These are phyloP conservation scores for Aaosphaeria pasadenensis DNA, from an alignment of 2,329 filamentous ascomycete species.

Conservation along the genomic window DNA sequence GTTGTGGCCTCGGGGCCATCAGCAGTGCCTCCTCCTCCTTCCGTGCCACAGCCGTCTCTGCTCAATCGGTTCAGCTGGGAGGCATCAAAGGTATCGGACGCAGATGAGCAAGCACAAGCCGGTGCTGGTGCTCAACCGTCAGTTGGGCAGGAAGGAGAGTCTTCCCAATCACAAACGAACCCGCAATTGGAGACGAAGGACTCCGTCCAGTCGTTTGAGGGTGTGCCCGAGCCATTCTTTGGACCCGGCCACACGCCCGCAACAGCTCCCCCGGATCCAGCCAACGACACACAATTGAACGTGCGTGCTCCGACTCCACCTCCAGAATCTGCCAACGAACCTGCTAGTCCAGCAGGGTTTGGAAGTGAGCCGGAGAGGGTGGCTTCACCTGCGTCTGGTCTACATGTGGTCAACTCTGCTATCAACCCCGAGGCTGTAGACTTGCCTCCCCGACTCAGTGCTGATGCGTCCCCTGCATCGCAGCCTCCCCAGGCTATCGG, in stretches of 20 bases:
- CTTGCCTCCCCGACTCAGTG: slow-evolving; percentile 31
- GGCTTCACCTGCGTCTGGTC: slow-evolving; percentile 23
- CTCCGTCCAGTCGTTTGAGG: slow-evolving; percentile 13
- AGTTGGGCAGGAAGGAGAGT: slow-evolving; percentile 2
- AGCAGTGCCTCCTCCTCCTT: slow-evolving; percentile 8
- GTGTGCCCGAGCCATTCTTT: slow-evolving; percentile 21
- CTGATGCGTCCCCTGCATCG: slow-evolving; percentile 10
- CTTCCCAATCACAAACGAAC: slow-evolving; percentile 7
- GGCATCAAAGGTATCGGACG: slow-evolving; percentile 7
- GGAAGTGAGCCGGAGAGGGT: slow-evolving; percentile 6
- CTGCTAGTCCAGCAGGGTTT: background rate
- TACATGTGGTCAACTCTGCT: slow-evolving; percentile 45
- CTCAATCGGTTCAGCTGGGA: slow-evolving; percentile 34
- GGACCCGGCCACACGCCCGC: slow-evolving; percentile 19
- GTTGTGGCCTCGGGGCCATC: slow-evolving; percentile 4
- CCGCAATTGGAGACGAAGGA: slow-evolving; percentile 14
- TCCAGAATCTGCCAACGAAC: slow-evolving; percentile 8
- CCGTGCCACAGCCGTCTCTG: slow-evolving; percentile 14
- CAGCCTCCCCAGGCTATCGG: slow-evolving; percentile 2
- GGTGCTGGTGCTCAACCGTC: slow-evolving; percentile 9
- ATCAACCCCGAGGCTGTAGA: slow-evolving; percentile 36
- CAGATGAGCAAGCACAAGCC: slow-evolving; percentile 9
- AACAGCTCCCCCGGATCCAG: slow-evolving; percentile 16
- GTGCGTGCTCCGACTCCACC: slow-evolving; percentile 18
- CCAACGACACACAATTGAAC: slow-evolving; percentile 10